Evolutionary conservation across 2,329 filamentous ascomycete species (phyloP).

Genomic region (Periconia sp.): DNA sequence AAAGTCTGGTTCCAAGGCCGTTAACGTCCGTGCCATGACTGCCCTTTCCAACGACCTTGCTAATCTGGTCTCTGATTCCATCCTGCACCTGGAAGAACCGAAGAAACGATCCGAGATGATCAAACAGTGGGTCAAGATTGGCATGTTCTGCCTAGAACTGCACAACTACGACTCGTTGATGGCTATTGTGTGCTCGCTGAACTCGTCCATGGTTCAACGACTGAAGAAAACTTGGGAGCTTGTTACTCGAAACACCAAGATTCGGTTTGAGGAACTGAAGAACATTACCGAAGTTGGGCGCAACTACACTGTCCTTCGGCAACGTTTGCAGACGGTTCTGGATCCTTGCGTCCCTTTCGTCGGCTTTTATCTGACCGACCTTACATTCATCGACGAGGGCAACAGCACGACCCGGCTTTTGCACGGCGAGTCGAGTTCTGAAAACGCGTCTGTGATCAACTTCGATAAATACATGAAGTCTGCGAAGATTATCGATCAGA

Average conservation of each 20-base stretch:
- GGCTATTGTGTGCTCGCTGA: conserved; percentile 93
- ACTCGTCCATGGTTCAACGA: conserved; percentile 86
- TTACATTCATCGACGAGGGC: conserved; percentile 94
- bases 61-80: conserved; percentile 89
- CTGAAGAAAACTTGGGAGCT: conserved; percentile 90
- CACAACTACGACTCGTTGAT: conserved; percentile 97
- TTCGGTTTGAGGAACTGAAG: conserved; percentile 75
- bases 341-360: conserved; percentile 94
- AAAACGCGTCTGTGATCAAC: conserved; percentile 85
- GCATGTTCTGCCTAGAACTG: conserved; percentile 79
- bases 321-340: conserved; percentile 79
- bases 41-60: conserved; percentile 88
- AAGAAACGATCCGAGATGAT: conserved; percentile 90
- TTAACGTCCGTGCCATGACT: conserved; percentile 93
- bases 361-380: conserved; percentile 92
- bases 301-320: conserved; percentile 86
- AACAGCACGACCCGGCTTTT: conserved; percentile 84
- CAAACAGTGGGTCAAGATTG: conserved; percentile 98
- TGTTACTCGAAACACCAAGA: conserved; percentile 80
- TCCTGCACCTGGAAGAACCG: conserved; percentile 82
- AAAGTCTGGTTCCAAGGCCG: conserved; percentile 73
- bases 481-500: conserved; percentile 90
- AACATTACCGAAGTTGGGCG: conserved; percentile 85
- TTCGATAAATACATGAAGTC: conserved; percentile 97
- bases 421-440: conserved; percentile 56